These are phyloP conservation scores for Suhomyces bribrorum DNA, from an alignment of 1,139 yeast species.

Conservation along the genomic window DNA sequence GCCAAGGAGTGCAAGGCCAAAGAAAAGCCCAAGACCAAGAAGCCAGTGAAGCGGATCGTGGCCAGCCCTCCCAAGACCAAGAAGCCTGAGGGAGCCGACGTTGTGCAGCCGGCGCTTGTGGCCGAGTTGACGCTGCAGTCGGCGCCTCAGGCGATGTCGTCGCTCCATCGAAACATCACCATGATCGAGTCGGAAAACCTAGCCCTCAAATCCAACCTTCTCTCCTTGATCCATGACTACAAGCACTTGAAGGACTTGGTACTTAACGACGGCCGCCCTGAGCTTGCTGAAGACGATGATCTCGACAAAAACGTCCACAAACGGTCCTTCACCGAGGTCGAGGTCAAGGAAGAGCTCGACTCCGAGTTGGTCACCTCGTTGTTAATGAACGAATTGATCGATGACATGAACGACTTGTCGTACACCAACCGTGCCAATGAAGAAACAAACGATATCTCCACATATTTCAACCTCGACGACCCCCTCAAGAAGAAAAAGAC, in stretches of 20 bases:
- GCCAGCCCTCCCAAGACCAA: conserved; percentile 6
- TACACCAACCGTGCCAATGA: conserved; percentile 13
- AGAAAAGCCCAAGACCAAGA: conserved; percentile 6
- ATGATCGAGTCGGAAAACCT: conserved; percentile 38
- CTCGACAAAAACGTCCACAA: conserved; percentile 20
- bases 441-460: conserved; percentile 1
- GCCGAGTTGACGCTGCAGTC: background rate
- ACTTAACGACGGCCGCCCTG: conserved; percentile 22
- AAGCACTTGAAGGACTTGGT: conserved; percentile 40
- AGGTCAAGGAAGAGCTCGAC: conserved; percentile 11
- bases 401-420: conserved; percentile 30
- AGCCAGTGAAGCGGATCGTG: conserved; percentile 7
- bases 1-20: conserved; percentile 11
- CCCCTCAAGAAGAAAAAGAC: conserved; percentile 11
- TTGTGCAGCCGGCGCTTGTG: background rate
- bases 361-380: conserved; percentile 16
- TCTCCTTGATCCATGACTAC: conserved; percentile 45
- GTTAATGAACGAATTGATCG: conserved; percentile 29
- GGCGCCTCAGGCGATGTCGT: conserved; percentile 5
- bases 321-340: conserved; percentile 31
- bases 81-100: background rate
- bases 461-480: conserved; percentile 8
- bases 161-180: conserved; percentile 24
- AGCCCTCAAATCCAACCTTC: conserved; percentile 37
- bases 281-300: conserved; percentile 8